Evolutionary conservation across 2,329 filamentous ascomycete species (phyloP), one percentile per base, ranked within the genome.

Genomic region (Stylonectria norvegica): DNA sequence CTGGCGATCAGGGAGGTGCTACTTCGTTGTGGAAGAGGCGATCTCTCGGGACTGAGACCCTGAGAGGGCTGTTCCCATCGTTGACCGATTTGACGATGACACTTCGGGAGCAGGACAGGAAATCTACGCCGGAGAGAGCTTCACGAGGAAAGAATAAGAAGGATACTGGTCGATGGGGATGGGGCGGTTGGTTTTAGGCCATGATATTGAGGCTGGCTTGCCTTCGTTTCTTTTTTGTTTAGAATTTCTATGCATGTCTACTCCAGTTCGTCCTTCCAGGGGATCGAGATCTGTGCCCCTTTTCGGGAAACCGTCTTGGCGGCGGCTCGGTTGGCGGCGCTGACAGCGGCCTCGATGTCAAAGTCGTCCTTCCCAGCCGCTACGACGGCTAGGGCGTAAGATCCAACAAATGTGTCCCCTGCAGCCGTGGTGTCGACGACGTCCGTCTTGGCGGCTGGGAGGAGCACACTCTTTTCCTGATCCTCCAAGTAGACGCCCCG

Each of bases 381-480:
- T 27, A 87, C 86, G 20, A 85, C 76, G 18, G 30, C 30, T 19
- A 93, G 78, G 3, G 88, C 86, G 62, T 95, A 95, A 16, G 81
- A 85, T 2, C 93, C 91, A 5, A 94, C 87, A 67, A 96, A 96
- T 0, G 91, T 96, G 63, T 97, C 91, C 0, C 91, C 91, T 5
- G 93, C 93, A 2, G 86, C 91, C 6, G 91, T 97, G 1, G 91
- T 97, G 63, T 97, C 91, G 4, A 96, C 80, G 2, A 97, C 91
- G 15, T 63, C 67, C 4, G 88, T 84, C 63, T 85, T 84, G 47
- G 78, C 73, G 0, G 86, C 88, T 3, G 69, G 62, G 4, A 89
- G 64, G 49, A 81, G 57, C 1, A 69, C 73, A 37, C 69, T 69
- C 30, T 53, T 56, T 3, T 47, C 52, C 30, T 51, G 65, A 15